Evolutionary conservation across 805 yeast species (phyloP).

Genomic region (Kuraishia capsulata): DNA sequence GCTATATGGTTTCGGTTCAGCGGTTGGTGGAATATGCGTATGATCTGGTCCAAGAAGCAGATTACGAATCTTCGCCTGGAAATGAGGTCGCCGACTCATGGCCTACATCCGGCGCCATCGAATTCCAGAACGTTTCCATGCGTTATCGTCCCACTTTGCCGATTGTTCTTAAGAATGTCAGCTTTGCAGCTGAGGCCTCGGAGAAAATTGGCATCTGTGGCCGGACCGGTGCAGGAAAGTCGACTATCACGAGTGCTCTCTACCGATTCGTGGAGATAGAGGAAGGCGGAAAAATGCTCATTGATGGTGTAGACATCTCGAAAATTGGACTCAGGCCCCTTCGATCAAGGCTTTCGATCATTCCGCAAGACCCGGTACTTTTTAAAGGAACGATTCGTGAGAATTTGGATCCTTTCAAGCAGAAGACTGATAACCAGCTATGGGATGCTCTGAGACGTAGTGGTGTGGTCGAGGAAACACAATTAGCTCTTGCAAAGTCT

Average conservation of each 20-base stretch:
- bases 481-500: slow-evolving; percentile 31
- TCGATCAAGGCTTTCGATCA: slow-evolving; percentile 52
- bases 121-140: slow-evolving; percentile 39
- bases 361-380: slow-evolving; percentile 84
- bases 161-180: slow-evolving; percentile 40
- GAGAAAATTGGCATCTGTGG: slow-evolving; percentile 85
- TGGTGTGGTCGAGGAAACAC: slow-evolving; percentile 35
- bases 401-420: slow-evolving; percentile 59
- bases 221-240: slow-evolving; percentile 83
- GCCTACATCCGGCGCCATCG: slow-evolving; percentile 41
- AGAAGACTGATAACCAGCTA: slow-evolving; percentile 37
- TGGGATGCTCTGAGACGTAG: slow-evolving; percentile 55
- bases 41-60: slow-evolving; percentile 59
- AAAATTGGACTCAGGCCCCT: slow-evolving; percentile 42
- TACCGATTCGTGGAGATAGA: slow-evolving; percentile 44
- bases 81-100: slow-evolving; percentile 32
- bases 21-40: slow-evolving; percentile 59
- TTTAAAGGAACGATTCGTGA: slow-evolving; percentile 81
- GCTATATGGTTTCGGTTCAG: slow-evolving; percentile 71
- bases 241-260: slow-evolving; percentile 57
- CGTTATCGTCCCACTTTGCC: slow-evolving; percentile 57
- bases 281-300: slow-evolving; percentile 36
- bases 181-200: slow-evolving; percentile 33
- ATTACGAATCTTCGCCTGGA: slow-evolving; percentile 27
- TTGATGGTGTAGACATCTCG: slow-evolving; percentile 52